These are phyloP conservation scores for Benincasa hispida DNA, from an alignment of 306 rosid species.

Conservation along the genomic window DNA sequence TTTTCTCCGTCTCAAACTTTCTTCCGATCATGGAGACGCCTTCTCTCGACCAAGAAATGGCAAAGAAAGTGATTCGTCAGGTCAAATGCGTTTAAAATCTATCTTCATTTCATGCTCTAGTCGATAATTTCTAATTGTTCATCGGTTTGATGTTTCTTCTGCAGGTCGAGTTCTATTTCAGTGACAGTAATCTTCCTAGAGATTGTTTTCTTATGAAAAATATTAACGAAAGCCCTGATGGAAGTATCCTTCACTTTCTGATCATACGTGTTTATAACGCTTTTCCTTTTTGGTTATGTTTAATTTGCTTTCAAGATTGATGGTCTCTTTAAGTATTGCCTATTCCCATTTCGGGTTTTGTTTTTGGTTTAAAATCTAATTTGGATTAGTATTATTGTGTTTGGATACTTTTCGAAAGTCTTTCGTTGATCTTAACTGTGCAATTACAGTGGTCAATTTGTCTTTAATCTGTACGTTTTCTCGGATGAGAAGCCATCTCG, in stretches of 20 bases:
- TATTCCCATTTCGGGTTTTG: not conserved
- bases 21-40: slow-evolving; percentile 37
- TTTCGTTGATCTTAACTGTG: slow-evolving; percentile 36
- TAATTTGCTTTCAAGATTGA: not conserved
- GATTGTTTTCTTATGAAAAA: slow-evolving; percentile 51
- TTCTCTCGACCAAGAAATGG: slow-evolving; percentile 52
- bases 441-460: slow-evolving; percentile 50
- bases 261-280: not conserved
- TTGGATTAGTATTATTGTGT: not conserved
- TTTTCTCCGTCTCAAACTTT: not conserved
- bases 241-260: slow-evolving; percentile 54
- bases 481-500: slow-evolving; percentile 68
- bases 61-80: slow-evolving; percentile 75
- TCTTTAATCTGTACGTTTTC: slow-evolving; percentile 66
- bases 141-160: not conserved
- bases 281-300: not conserved
- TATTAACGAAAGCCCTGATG: slow-evolving; percentile 54
- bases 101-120: not conserved
- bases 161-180: slow-evolving; percentile 86
- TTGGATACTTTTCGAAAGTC: not conserved
- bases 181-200: slow-evolving; percentile 83
- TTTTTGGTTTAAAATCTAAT: not conserved
- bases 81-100: slow-evolving; percentile 11
- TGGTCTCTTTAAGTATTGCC: not conserved
- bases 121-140: not conserved